phyloP scores from a whole-genome alignment of 2,329 filamentous ascomycete genomes.

The Beauveria bassiana region DNA sequence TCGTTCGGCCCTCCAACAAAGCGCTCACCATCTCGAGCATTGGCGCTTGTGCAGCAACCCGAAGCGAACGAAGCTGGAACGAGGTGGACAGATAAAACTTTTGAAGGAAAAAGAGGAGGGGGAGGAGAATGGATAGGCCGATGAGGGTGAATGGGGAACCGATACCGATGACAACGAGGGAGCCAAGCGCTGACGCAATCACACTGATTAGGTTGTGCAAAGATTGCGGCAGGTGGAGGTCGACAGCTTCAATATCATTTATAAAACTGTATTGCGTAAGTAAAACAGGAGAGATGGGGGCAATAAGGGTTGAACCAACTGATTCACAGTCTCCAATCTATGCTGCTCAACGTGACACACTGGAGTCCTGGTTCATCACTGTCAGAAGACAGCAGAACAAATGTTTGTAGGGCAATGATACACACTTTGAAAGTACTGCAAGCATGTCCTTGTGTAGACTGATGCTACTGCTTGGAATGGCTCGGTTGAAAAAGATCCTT shows the following conservation, averaged over 20 bases:
- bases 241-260: conserved; percentile 2
- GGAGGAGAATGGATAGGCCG: neutral
- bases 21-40: conserved; percentile 3
- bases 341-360: neutral
- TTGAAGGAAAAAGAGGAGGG: neutral
- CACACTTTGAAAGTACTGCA: neutral
- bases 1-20: neutral
- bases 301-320: neutral
- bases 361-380: neutral
- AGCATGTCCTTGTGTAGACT: neutral
- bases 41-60: conserved; percentile 2
- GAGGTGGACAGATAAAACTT: neutral
- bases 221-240: conserved; percentile 1
- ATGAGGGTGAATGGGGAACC: conserved; percentile 2
- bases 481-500: neutral
- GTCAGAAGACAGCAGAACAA: too few relatives aligned
- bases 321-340: neutral
- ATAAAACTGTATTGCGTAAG: neutral
- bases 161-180: conserved; percentile 1
- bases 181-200: neutral
- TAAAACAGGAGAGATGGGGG: too few relatives aligned
- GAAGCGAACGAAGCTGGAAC: neutral
- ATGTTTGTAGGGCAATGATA: neutral
- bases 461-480: neutral
- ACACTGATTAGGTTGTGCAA: neutral